Base-by-base conservation (phyloP, 148 eudicot species). In the Simmondsia chinensis region DNA sequence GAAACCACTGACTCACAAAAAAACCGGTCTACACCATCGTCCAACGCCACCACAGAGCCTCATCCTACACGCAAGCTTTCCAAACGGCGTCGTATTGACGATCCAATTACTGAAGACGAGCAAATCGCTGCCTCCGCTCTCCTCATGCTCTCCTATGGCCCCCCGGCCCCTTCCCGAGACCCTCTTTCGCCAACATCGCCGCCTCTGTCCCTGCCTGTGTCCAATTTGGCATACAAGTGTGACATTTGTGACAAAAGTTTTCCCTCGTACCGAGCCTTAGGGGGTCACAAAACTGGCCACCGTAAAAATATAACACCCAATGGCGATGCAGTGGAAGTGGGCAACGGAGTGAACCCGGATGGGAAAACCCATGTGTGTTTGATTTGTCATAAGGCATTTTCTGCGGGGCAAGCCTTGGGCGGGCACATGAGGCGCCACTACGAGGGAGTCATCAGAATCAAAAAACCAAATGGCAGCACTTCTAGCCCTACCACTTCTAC, bases 271-370 rank as follows among this genome's bases (percentile, higher is more conserved):
- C 94, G 79, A 47, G 94, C 94, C 2, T 57, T 83, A 11, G 94
- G 94, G 10, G 94, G 94, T 2, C 94, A 83, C 59, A 83, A 83
- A 14, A 81, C 94, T 3, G 79, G 94, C 43, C 94, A 83, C 74
- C 83, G 94, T 0, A 83, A 76, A 48, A 48, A 47, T 6, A 9
- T n/a, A 0, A 23, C 27, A 7, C 7, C 53, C 5, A 33, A 57
- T 4, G 57, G 45, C 37, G 20, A 63, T 2, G 11, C 62, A 2
- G 22, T 11, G 2, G 9, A 22, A 6, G 9, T 39, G 17, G 43
- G 46, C 5, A 9, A 17, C 33, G 4, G 13, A 42, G 12, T 33
- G 27, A 2, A 15, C 39, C 2, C 69, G 2, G n/a, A 19, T 29
- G n/a, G 5, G 31, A 9, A 5, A 28, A 5, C 5, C 5, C 94